Percentiles rank a stretch among this genome's conserved stretches.
Evolutionary conservation across 139 green algal genomes (phyloP).

Genomic region (Chlamydomonas eustigma): DNA sequence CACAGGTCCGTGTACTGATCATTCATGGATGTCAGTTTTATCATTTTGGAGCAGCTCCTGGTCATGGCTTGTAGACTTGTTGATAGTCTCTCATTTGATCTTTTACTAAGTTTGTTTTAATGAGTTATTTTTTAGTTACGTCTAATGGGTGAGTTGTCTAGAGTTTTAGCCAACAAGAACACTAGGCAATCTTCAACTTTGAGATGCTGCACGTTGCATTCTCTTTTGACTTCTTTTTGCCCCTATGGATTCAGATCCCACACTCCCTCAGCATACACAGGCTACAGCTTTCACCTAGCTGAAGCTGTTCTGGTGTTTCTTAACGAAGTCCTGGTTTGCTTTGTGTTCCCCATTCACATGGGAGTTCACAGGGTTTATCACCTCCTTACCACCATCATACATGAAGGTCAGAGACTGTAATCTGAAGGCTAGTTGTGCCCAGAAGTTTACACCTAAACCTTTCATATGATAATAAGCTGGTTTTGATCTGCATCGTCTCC

Average conservation of each 20-base stretch:
- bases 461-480: no score
- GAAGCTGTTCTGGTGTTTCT: conserved; percentile 85
- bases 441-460: no score
- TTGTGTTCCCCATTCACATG: conserved; percentile 77
- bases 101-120: no score
- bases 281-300: conserved; percentile 78
- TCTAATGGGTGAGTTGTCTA: no score
- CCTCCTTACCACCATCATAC: conserved; percentile 80
- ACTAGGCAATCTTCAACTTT: background rate
- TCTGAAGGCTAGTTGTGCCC: no score
- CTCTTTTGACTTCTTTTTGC: background rate
- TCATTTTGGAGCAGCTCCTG: no score
- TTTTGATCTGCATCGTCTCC: no score
- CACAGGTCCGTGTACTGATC: conserved; percentile 73
- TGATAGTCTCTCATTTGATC: no score
- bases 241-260: conserved; percentile 52
- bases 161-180: background rate
- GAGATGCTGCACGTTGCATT: background rate
- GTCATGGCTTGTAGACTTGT: no score
- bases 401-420: no score
- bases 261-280: conserved; percentile 72
- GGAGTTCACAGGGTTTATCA: conserved; percentile 80
- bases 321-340: conserved; percentile 78
- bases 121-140: no score
- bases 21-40: no score